Conservation (phyloP, 208 protist species). For the Trypanosoma scelopori region DNA sequence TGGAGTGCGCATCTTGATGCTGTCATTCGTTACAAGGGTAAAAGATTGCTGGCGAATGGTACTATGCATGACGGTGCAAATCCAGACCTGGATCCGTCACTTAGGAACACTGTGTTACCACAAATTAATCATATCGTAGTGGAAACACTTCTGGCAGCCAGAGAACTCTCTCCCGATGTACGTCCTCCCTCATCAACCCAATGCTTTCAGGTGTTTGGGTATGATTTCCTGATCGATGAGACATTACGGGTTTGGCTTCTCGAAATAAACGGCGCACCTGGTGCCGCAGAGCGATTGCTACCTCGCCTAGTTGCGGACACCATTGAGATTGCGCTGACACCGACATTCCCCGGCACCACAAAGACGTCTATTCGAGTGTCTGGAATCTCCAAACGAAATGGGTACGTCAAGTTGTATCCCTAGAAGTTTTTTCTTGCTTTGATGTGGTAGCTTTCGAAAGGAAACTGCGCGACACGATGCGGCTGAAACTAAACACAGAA, state of each 20-base stretch:
- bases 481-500: no score
- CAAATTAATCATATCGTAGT: conserved; percentile 76
- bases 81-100: conserved; percentile 24
- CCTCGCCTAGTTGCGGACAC: conserved; percentile 65
- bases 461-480: no score
- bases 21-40: conserved; percentile 71
- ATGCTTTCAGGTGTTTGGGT: conserved; percentile 73
- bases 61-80: conserved; percentile 30
- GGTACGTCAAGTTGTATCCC: conserved; percentile 60
- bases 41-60: conserved; percentile 33
- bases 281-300: conserved; percentile 52
- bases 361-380: conserved; percentile 24
- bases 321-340: conserved; percentile 66
- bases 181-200: conserved; percentile 34
- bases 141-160: conserved; percentile 56
- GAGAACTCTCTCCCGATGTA: conserved; percentile 42
- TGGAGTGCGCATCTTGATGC: conserved; percentile 80
- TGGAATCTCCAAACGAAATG: conserved; percentile 30
- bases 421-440: conserved; percentile 17
- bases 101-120: conserved; percentile 61
- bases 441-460: conserved; percentile 17
- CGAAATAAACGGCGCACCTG: conserved; percentile 69
- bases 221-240: conserved; percentile 74
- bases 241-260: conserved; percentile 62
- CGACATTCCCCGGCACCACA: conserved; percentile 53